These are phyloP conservation scores for Termitomyces sp. DNA, from an alignment of 1,284 basidiomycete genomes.

Conservation along the genomic window DNA sequence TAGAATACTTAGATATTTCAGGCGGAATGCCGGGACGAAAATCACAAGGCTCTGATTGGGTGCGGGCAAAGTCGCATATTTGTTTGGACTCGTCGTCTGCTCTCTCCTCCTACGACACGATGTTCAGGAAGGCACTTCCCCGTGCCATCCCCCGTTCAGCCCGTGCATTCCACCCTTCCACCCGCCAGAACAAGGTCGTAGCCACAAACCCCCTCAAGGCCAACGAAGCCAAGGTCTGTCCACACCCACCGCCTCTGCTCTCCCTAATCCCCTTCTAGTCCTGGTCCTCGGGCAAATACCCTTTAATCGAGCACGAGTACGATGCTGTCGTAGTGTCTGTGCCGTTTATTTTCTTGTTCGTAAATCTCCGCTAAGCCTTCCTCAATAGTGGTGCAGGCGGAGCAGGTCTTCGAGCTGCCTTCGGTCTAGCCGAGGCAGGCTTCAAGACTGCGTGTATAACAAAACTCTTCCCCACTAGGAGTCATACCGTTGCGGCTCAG, in stretches of 20 bases:
- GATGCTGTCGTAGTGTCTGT: conserved; percentile 94
- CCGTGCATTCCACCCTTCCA: conserved; percentile 60
- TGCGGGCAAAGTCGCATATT: conserved; percentile 23
- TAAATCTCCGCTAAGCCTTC: background rate
- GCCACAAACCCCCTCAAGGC: conserved; percentile 78
- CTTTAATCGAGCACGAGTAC: conserved; percentile 96
- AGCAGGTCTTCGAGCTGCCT: conserved; percentile 96
- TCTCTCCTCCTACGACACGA: conserved; percentile 17
- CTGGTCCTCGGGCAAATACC: conserved; percentile 83
- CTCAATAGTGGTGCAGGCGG: conserved; percentile 86
- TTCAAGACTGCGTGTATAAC: conserved; percentile 99
- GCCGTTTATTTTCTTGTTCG: background rate
- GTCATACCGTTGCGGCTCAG: conserved; percentile 98
- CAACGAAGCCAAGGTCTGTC: conserved; percentile 71
- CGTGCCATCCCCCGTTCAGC: conserved; percentile 42
- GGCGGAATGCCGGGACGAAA: conserved; percentile 22
- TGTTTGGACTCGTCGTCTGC: conserved; percentile 14
- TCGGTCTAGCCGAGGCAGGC: conserved; percentile 97
- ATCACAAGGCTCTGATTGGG: conserved; percentile 41
- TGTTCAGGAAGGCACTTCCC: conserved; percentile 39
- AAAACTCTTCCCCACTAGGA: conserved; percentile 98
- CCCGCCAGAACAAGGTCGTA: conserved; percentile 56
- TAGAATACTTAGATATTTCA: background rate
- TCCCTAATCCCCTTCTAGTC: conserved; percentile 37
- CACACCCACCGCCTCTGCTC: conserved; percentile 13